phyloP scores from a whole-genome alignment of 345 rosid genomes.

The Erysimum cheiranthoides region DNA sequence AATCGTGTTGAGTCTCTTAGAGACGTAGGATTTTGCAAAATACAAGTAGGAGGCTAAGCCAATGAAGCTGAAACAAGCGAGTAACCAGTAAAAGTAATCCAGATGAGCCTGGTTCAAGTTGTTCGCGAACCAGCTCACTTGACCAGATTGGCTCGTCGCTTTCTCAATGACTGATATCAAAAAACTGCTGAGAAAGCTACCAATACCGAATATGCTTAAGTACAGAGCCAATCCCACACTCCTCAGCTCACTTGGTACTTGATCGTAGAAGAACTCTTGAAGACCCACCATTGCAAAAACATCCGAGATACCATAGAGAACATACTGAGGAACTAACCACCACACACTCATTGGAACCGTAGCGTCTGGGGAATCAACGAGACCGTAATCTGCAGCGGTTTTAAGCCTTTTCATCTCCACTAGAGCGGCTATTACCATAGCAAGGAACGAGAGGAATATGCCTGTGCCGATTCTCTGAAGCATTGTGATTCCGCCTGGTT shows the following conservation, averaged over 20 bases:
- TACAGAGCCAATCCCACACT: conserved; percentile 69
- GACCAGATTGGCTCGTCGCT: conserved; percentile 50
- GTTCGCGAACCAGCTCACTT: conserved; percentile 59
- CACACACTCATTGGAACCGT: conserved; percentile 67
- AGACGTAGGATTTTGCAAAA: conserved; percentile 54
- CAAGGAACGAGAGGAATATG: conserved; percentile 50
- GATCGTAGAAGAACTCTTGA: conserved; percentile 75
- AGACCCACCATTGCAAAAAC: conserved; percentile 70
- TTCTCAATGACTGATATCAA: conserved; percentile 59
- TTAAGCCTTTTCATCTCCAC: conserved; percentile 60
- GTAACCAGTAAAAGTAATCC: conserved; percentile 65
- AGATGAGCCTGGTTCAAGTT: conserved; percentile 67
- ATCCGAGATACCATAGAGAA: conserved; percentile 57
- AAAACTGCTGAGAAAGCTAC: conserved; percentile 64
- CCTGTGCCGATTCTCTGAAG: conserved; percentile 76
- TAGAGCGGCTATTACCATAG: conserved; percentile 57
- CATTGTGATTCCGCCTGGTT: conserved; percentile 66
- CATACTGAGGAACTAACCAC: conserved; percentile 74
- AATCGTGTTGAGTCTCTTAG: conserved; percentile 40
- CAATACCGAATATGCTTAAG: conserved; percentile 67
- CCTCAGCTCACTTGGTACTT: conserved; percentile 59
- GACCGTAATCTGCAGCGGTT: conserved; percentile 52
- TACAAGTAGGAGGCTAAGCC: conserved; percentile 49
- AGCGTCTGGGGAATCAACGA: conserved; percentile 51
- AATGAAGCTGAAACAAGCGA: conserved; percentile 55